A percentile compares a stretch with the other conserved stretches of the same genome.
phyloP scores from a whole-genome alignment of 306 rosid genomes.

The Nissolia schottii region DNA sequence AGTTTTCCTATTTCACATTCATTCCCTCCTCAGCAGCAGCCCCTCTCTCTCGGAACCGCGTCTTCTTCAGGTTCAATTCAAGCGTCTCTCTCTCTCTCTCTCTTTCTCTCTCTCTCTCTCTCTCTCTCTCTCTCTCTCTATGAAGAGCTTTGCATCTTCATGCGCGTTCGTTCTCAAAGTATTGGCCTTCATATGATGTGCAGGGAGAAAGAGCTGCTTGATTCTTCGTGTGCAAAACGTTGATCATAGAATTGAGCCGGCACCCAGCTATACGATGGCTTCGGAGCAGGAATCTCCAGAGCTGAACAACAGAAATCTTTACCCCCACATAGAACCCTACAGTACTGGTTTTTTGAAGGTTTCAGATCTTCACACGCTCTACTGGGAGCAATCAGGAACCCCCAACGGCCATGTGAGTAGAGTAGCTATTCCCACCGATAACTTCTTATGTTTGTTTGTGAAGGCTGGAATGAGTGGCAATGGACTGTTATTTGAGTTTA shows the following conservation, averaged over 20 bases:
- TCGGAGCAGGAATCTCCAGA: slow-evolving; percentile 39
- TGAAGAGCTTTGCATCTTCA: not conserved
- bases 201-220: slow-evolving; percentile 43
- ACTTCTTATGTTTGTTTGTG: not conserved
- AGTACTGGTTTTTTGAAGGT: slow-evolving; percentile 67
- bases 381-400: slow-evolving; percentile 94
- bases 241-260: slow-evolving; percentile 36
- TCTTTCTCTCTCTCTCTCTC: not conserved
- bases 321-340: slow-evolving; percentile 62
- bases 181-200: not conserved
- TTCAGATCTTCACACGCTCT: slow-evolving; percentile 69
- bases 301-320: slow-evolving; percentile 42
- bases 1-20: not conserved
- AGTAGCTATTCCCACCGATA: slow-evolving; percentile 27
- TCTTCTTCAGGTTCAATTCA: slow-evolving; percentile 34
- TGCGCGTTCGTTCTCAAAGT: slow-evolving; percentile 12
- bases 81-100: not conserved
- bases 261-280: slow-evolving; percentile 45
- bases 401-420: slow-evolving; percentile 80
- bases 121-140: too few relatives aligned
- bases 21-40: not conserved
- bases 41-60: too few relatives aligned
- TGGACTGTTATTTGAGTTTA: not conserved
- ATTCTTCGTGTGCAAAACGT: slow-evolving; percentile 31
- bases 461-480: not conserved